These are phyloP conservation scores for Rhodotorula sp. DNA, from an alignment of 1,284 basidiomycete species.

Conservation along the genomic window DNA sequence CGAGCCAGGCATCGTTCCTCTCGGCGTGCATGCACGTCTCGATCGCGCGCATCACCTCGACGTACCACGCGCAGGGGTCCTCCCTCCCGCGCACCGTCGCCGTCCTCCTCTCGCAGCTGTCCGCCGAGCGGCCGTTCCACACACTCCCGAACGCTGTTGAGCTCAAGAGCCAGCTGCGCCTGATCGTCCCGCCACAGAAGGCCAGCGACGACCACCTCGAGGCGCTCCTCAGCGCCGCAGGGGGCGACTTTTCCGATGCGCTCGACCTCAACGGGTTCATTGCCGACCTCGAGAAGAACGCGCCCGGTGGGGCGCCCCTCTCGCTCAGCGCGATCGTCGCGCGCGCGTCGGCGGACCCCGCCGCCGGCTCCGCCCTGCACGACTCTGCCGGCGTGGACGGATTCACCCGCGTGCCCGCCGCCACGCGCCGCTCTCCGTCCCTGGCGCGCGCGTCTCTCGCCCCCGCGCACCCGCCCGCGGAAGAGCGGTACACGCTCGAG, in stretches of 20 bases:
- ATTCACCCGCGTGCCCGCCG: neutral
- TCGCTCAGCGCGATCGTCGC: constrained; percentile 23
- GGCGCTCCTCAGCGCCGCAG: constrained; percentile 29
- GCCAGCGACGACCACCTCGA: constrained; percentile 19
- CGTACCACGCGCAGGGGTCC: constrained; percentile 25
- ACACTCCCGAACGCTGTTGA: constrained; percentile 13
- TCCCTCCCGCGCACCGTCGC: constrained; percentile 29
- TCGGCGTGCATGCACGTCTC: constrained; percentile 30
- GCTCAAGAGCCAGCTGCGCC: constrained; percentile 5
- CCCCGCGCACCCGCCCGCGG: neutral
- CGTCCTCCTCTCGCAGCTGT: constrained; percentile 25
- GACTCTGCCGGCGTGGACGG: neutral
- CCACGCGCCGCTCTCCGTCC: neutral
- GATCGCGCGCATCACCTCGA: constrained; percentile 21
- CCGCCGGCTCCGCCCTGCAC: neutral
- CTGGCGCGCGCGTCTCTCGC: neutral
- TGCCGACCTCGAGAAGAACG: constrained; percentile 12
- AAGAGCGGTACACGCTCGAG: neutral
- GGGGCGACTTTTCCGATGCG: constrained; percentile 36
- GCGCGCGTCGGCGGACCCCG: neutral
- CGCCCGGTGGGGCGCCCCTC: constrained; percentile 17
- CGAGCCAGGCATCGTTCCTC: constrained; percentile 31
- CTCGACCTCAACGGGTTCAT: constrained; percentile 36
- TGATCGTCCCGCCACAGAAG: constrained; percentile 8
- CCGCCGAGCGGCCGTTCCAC: constrained; percentile 28